Percentiles rank a stretch among this genome's conserved stretches.
Evolutionary conservation across 2,329 filamentous ascomycete species (phyloP).

Genomic region (Tolypocladium ovalisporum): DNA sequence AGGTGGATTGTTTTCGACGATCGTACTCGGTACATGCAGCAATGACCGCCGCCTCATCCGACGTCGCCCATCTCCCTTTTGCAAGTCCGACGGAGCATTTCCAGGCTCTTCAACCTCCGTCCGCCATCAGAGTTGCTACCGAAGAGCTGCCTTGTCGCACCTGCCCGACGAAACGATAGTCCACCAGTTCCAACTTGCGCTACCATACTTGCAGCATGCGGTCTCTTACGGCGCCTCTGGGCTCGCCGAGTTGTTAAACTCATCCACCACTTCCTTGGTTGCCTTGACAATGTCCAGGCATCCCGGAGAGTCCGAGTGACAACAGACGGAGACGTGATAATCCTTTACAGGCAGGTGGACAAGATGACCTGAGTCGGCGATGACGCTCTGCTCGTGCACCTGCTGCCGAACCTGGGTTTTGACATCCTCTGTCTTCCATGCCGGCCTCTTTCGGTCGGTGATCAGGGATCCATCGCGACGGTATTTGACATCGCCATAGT

Average conservation of each 20-base stretch:
- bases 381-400: not conserved
- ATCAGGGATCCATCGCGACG: constrained; percentile 11
- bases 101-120: no score
- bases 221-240: not conserved
- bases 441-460: constrained; percentile 37
- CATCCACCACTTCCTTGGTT: constrained; percentile 25
- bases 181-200: not conserved
- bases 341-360: constrained; percentile 18
- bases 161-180: not conserved
- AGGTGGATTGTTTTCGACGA: not conserved
- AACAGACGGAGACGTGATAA: constrained; percentile 31
- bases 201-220: not conserved
- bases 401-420: not conserved
- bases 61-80: not conserved
- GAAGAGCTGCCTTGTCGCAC: no score
- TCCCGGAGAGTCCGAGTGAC: constrained; percentile 34
- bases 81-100: not conserved
- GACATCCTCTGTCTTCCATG: not conserved
- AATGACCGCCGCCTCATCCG: not conserved
- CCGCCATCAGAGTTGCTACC: not conserved
- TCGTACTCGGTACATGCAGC: not conserved
- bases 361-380: not conserved
- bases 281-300: constrained; percentile 31
- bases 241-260: constrained; percentile 20
- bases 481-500: constrained; percentile 17